These are phyloP conservation scores for Isabelozyma rhagii DNA, from an alignment of 805 yeast genomes.

Conservation along the genomic window DNA sequence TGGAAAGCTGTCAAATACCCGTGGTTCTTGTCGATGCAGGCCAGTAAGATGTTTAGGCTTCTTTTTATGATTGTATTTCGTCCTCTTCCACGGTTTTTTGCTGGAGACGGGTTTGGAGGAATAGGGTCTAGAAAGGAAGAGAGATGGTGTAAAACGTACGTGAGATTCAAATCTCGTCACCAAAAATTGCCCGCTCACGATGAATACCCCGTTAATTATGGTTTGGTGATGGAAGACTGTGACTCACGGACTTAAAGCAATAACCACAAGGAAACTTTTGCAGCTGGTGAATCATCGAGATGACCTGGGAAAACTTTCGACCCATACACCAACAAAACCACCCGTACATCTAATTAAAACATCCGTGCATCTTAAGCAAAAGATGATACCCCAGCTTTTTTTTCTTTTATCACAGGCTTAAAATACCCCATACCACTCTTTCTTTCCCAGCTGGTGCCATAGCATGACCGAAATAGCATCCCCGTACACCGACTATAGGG, in stretches of 20 bases:
- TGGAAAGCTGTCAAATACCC: conserved; percentile 2
- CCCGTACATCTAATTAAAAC: not conserved
- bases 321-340: not conserved
- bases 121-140: not conserved
- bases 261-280: not conserved
- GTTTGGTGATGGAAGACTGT: not conserved
- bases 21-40: conserved; percentile 7
- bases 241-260: not conserved
- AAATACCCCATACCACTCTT: too few relatives aligned
- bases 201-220: not conserved
- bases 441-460: not conserved
- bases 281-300: not conserved
- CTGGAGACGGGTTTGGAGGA: not conserved
- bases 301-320: not conserved
- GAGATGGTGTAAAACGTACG: not conserved
- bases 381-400: not conserved
- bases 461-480: not conserved
- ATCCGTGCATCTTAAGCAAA: not conserved
- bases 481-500: not conserved
- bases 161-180: not conserved
- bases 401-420: too few relatives aligned
- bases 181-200: not conserved
- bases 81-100: not conserved
- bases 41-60: conserved; percentile 1
- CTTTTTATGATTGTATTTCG: not conserved